Conservation (phyloP, 2,329 filamentous ascomycete species). For the Microdochium paspali region DNA sequence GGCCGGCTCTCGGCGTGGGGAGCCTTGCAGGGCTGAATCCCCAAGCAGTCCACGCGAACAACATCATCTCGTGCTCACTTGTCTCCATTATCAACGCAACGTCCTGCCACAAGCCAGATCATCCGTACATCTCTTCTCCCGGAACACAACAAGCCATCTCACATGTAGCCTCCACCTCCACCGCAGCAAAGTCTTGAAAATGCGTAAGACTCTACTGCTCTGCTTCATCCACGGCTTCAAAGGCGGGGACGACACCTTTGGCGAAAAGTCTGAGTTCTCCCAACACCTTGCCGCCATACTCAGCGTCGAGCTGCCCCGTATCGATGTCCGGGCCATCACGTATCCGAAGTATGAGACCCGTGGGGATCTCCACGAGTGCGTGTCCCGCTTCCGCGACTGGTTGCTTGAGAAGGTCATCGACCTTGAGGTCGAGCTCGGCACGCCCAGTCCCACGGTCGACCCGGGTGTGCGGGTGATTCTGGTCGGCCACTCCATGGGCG, state of each 20-base stretch:
- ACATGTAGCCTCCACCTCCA: constrained; percentile 4
- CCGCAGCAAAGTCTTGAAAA: no score
- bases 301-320: constrained; percentile 55
- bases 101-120: no score
- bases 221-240: constrained; percentile 90
- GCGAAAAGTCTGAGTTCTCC: constrained; percentile 56
- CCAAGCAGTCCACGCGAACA: no score
- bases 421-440: constrained; percentile 69
- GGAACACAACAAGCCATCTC: no score
- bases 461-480: constrained; percentile 20
- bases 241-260: constrained; percentile 73
- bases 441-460: constrained; percentile 19
- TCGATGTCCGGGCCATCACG: constrained; percentile 58
- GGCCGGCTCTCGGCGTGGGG: neutral
- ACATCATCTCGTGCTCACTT: no score
- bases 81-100: no score
- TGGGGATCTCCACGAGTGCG: constrained; percentile 63
- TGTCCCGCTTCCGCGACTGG: constrained; percentile 70
- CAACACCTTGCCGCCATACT: constrained; percentile 58
- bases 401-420: constrained; percentile 90
- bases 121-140: no score
- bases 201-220: constrained; percentile 72
- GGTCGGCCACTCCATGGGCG: constrained; percentile 48
- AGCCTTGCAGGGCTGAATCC: no score
- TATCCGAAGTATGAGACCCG: constrained; percentile 79